Conservation (phyloP, 495 filamentous ascomycete species). For the Neurospora sp. region DNA sequence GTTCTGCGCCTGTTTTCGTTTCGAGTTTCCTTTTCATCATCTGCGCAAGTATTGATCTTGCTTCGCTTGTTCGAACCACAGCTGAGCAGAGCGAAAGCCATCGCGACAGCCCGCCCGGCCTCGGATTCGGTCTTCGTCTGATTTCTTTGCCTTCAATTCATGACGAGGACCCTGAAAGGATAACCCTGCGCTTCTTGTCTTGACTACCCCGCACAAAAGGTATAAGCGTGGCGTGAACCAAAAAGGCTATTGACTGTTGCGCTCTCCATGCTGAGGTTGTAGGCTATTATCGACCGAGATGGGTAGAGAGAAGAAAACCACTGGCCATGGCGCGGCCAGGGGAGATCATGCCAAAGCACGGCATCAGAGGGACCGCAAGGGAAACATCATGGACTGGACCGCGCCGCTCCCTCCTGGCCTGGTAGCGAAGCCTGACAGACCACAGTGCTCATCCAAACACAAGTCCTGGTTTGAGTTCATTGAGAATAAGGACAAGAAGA, state of each 20-base stretch:
- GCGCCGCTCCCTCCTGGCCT: conserved; percentile 22
- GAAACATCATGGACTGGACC: conserved; percentile 19
- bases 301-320: conserved; percentile 21
- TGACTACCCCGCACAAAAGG: background rate
- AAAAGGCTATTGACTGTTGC: background rate
- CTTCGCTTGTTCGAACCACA: background rate
- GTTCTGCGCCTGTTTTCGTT: background rate
- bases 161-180: background rate
- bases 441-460: conserved; percentile 35
- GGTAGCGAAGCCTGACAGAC: conserved; percentile 18
- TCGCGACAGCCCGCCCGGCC: background rate
- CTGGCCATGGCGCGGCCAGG: conserved; percentile 10
- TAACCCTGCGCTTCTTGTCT: background rate
- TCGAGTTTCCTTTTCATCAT: background rate
- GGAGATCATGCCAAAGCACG: conserved; percentile 23
- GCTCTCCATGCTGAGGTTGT: conserved; percentile 1
- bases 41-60: background rate
- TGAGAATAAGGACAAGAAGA: conserved; percentile 47
- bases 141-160: background rate
- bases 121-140: background rate
- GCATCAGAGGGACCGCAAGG: conserved; percentile 21
- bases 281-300: conserved; percentile 7
- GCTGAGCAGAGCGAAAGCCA: background rate
- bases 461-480: conserved; percentile 44
- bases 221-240: background rate